Base-by-base conservation (phyloP, 371 early-diverging fungal genomes). In the Syncephalis plumigaleata region DNA sequence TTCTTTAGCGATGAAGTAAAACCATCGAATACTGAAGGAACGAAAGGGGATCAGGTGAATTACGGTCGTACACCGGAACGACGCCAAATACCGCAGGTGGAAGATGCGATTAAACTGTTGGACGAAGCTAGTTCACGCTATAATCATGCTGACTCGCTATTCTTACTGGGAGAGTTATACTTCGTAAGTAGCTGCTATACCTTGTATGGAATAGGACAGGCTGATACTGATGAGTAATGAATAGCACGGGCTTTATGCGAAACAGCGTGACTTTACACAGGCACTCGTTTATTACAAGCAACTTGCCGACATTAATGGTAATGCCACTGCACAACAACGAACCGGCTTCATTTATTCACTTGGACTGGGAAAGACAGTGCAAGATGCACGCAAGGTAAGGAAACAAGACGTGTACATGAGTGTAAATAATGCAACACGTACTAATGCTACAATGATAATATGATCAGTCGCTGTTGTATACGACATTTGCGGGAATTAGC, bases 261-360 rank as follows among this genome's bases (percentile, higher is more conserved):
- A 71, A 49, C 70, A 67, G 0, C 65, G 74, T 23, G 67, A 83
- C 52, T 59, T 75, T 26, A 48, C 55, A 0, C 45, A 60, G 26
- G 82, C 87, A 15, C 77, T 75, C 39, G 55, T 61, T 21, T 71
- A 73, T 46, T 84, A 77, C 52, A 51, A 60, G 42, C 47, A 60
- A 45, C 57, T 83, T 40, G 79, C 82, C 0, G 57, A 63, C 16
- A 49, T 53, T 20, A 66, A 63, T 24, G 95, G 92, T 36, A 81
- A 89, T 55, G 70, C 86, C 3, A 72, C 79, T 3, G 94, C 88
- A 13, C 95, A 90, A 55, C 78, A 86, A 27, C 80, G 81, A 70
- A 58, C 91, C 4, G 95, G 92, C 5, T 72, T 88, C 49, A 75
- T 89, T 62, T 81, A 90, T 58, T 77, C 94, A 1, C 85, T 91